These are phyloP conservation scores for Penicillium sp. DNA, from an alignment of 2,329 filamentous ascomycete species.

Conservation along the genomic window DNA sequence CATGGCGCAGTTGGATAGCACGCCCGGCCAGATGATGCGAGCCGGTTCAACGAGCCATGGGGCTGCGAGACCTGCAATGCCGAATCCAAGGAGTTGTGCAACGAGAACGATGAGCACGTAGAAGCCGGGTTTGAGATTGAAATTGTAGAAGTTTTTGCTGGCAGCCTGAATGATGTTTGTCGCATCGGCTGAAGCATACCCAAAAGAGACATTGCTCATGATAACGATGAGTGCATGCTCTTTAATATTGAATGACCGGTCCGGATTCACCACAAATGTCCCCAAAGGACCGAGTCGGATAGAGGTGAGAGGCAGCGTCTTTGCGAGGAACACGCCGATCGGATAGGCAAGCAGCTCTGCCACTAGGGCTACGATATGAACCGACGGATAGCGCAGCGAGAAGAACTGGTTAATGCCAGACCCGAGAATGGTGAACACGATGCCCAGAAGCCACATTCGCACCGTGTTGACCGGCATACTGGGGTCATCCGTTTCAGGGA, in stretches of 20 bases:
- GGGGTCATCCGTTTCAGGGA: slow-evolving; percentile 30
- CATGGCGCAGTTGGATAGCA: slow-evolving; percentile 39
- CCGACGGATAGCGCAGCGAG: slow-evolving; percentile 45
- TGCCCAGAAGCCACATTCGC: slow-evolving; percentile 44
- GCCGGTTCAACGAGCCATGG: slow-evolving; percentile 40
- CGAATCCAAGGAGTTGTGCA: slow-evolving; percentile 40
- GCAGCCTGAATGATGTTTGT: slow-evolving; percentile 47
- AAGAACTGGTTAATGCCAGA: slow-evolving; percentile 49
- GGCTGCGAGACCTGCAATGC: slow-evolving; percentile 37
- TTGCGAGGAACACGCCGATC: slow-evolving; percentile 40
- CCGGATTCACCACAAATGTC: slow-evolving; percentile 37
- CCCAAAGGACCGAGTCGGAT: slow-evolving; percentile 19
- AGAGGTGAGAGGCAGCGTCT: slow-evolving; percentile 37
- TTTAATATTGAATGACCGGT: slow-evolving; percentile 46
- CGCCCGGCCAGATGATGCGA: slow-evolving; percentile 39
- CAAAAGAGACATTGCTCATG: slow-evolving; percentile 50
- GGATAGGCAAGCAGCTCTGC: slow-evolving; percentile 46
- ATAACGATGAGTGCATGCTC: slow-evolving; percentile 47
- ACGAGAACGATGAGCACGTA: slow-evolving; percentile 38
- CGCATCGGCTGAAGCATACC: slow-evolving; percentile 44
- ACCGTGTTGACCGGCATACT: slow-evolving; percentile 27
- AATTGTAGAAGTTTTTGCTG: slow-evolving; percentile 38
- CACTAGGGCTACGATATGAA: slow-evolving; percentile 46
- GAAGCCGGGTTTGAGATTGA: slow-evolving; percentile 38
- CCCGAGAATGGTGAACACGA: slow-evolving; percentile 42